Conservation (phyloP, 2,329 filamentous ascomycete species). For the Cladosporium sp. region DNA sequence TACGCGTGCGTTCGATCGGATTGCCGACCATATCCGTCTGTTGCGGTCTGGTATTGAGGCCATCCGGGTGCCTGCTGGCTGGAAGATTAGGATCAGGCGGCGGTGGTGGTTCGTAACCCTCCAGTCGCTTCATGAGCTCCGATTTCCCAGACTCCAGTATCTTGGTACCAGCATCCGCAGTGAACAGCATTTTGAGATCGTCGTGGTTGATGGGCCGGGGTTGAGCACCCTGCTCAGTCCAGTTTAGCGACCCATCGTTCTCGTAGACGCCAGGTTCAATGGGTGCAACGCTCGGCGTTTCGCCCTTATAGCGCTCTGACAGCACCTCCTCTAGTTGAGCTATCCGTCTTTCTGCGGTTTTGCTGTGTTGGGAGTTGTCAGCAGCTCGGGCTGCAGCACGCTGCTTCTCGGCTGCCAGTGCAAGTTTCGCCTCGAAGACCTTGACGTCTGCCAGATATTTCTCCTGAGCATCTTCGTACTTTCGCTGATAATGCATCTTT, state of each 20-base stretch:
- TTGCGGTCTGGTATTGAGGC: conserved; percentile 11
- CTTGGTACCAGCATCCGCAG: conserved; percentile 42
- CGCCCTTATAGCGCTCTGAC: conserved; percentile 22
- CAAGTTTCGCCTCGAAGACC: conserved; percentile 26
- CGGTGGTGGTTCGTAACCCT: conserved; percentile 35
- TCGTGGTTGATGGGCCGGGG: conserved; percentile 23
- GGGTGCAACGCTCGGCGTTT: conserved; percentile 19
- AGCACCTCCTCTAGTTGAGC: conserved; percentile 26
- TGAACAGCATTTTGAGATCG: conserved; percentile 46
- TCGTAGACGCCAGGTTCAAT: conserved; percentile 21
- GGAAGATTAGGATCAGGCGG: conserved; percentile 15
- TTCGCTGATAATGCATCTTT: conserved; percentile 23
- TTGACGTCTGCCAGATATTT: conserved; percentile 25
- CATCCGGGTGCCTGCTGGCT: conserved; percentile 15
- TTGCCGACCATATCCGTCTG: conserved; percentile 6
- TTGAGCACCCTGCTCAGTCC: conserved; percentile 4
- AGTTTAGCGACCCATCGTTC: conserved; percentile 22
- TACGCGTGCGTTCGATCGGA: conserved; percentile 18
- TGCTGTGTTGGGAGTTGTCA: conserved; percentile 16
- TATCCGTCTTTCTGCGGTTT: conserved; percentile 23
- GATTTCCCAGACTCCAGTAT: conserved; percentile 46
- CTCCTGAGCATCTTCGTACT: conserved; percentile 23
- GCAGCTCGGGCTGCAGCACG: conserved; percentile 19
- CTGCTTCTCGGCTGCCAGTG: conserved; percentile 20
- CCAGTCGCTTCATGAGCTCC: conserved; percentile 45